A percentile compares a stretch with the other conserved stretches of the same genome.
phyloP scores from a whole-genome alignment of 2,329 filamentous ascomycete species.

The Talaromyces verruculosus region DNA sequence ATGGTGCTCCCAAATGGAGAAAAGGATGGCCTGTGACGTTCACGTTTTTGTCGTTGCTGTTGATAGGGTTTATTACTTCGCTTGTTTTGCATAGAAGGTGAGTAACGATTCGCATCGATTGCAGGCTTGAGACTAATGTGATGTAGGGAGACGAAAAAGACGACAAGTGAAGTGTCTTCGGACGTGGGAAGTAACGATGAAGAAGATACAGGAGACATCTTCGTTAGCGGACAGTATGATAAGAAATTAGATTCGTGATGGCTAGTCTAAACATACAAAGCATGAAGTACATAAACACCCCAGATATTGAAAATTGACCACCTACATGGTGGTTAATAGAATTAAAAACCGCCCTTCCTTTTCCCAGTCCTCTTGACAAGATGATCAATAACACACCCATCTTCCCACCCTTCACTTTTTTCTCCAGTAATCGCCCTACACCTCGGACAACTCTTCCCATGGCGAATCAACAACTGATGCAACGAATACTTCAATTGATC shows the following conservation, averaged over 20 bases:
- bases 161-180: neutral
- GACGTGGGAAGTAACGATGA: neutral
- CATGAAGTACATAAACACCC: neutral
- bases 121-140: neutral
- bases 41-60: constrained; percentile 40
- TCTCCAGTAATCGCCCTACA: constrained; percentile 62
- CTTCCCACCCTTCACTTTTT: constrained; percentile 62
- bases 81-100: neutral
- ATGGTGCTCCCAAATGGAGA: constrained; percentile 50
- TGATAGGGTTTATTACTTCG: neutral
- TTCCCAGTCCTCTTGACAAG: constrained; percentile 58
- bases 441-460: constrained; percentile 62
- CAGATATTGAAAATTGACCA: neutral
- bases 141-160: neutral
- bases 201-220: neutral
- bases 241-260: neutral
- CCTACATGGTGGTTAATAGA: too few relatives aligned
- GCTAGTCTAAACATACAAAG: constrained; percentile 1
- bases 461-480: constrained; percentile 61
- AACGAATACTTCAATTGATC: constrained; percentile 64
- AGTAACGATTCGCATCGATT: neutral
- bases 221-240: neutral
- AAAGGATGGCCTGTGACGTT: constrained; percentile 53
- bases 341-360: constrained; percentile 37
- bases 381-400: constrained; percentile 65